Base-by-base conservation (phyloP, 257 asterid genomes). In the Penstemon newberryi region DNA sequence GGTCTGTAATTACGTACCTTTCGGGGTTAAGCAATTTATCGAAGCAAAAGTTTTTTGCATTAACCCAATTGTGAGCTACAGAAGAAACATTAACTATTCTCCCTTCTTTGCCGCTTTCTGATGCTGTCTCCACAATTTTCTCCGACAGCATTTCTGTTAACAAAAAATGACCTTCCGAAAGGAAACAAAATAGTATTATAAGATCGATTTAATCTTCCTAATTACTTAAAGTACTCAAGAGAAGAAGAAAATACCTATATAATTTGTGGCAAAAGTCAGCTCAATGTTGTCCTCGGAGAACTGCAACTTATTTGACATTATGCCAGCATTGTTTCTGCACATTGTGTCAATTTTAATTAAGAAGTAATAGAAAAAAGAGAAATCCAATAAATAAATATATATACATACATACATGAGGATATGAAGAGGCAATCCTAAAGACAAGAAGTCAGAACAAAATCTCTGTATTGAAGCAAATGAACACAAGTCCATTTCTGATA, bases 291-390 rank as follows among this genome's bases (percentile, higher is more conserved):
- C 96, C 77, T 92, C 97, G 62, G 98, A 92, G 65, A 78, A 90
- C 68, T 92, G 95, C 84, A 90, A 74, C 78, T 86, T 90, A 13
- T 77, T 91, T 58, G 98, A 88, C 71, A 86, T 90, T 71, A 88
- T 92, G 78, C 98, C 98, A 56, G 98, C 98, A 86, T 92, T 92
- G 62, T 92, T 92, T 92, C 98, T 92, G 92, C 88, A 78, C 66
- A 66, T 38, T 37, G 65, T 33, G 25, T 10, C 38, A 43, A 63
- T 65, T 63, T 19, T 36, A 65, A 49, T 56, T 25, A 25, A 1
- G 33, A 25, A 25, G 3, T 25, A 25, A 25, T 25, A 25, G 33
- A 25, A 42, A 70, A 3, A 54, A 1, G 51, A 10, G 52, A 38
- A 12, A 25, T 25, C 33, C 6, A 8, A 45, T 63, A 15, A 5